Evolutionary conservation across 768 basidiomycete genomes (phyloP), one percentile per base, ranked within the genome.

Genomic region (Suillus bovinus): DNA sequence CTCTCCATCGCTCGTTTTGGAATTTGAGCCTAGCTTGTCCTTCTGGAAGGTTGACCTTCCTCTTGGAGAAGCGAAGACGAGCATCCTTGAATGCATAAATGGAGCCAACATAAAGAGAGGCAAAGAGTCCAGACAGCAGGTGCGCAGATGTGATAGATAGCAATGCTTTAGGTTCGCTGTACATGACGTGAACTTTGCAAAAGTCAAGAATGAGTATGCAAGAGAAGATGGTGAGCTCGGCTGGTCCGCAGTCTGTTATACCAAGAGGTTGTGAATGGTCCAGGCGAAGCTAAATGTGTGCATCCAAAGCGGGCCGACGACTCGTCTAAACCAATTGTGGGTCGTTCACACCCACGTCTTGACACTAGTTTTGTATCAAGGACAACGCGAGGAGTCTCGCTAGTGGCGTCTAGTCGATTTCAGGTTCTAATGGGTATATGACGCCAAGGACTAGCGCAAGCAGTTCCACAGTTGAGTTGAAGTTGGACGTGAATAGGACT

Each of bases 61-160:
- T 66, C 34, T 72, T 69, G 55, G 80, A 70, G 71, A 84, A 86
- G 11, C 79, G 81, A 34, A 88, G 78, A 47, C 90, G 82, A 13
- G 86, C 80, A 65, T 82, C 78, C 70, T 86, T 90, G 36, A 82
- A 87, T 61, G 93, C 68, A 75, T 96, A 96, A 42, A 96, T 80
- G 7, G 90, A 90, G 14, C 90, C 91, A 58, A 97, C 93, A 68
- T 96, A 97, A 58, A 81, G 81, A 24, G 77, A 63, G 2, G 85
- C 86, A 68, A 94, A 86, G 55, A 82, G 69, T 6, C 84, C 72
- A 2, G 90, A 85, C 20, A 89, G 74, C 2, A 79, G 52, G 66
- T 90, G 86, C 2, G 88, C 82, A 27, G 71, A 69, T 1, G 70
- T 60, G 29, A 69, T 74, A 8, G 79, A 68, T 34, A 79, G 69